These are phyloP conservation scores for Metarhizium anisopliae DNA, from an alignment of 2,329 filamentous ascomycete genomes.

Conservation along the genomic window DNA sequence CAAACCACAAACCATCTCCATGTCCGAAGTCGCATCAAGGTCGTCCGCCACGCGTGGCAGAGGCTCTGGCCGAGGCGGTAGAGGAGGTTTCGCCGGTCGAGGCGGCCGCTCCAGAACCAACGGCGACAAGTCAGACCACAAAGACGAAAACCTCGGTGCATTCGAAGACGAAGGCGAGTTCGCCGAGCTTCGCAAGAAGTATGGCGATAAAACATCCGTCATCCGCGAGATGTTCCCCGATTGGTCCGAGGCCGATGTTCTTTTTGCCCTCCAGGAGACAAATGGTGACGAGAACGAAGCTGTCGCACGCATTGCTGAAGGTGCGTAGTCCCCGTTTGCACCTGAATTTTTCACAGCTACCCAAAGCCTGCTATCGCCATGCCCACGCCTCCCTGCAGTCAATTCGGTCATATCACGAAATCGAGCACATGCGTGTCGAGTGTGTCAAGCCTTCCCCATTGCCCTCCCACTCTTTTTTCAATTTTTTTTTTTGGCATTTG, in stretches of 20 bases:
- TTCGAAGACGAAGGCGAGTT: conserved; percentile 82
- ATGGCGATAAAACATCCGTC: conserved; percentile 66
- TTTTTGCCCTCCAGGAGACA: conserved; percentile 86
- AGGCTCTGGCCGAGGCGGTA: conserved; percentile 79
- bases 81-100: conserved; percentile 65
- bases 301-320: conserved; percentile 72
- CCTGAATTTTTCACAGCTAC: conserved; percentile 8
- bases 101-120: conserved; percentile 63
- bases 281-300: conserved; percentile 68
- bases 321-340: conserved; percentile 34
- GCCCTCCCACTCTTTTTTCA: background rate
- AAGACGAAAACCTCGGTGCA: conserved; percentile 48
- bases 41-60: conserved; percentile 77
- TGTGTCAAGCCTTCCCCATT: background rate
- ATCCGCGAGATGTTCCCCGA: conserved; percentile 91
- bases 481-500: background rate
- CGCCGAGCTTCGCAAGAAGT: conserved; percentile 84
- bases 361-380: background rate
- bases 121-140: conserved; percentile 53
- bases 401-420: background rate
- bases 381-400: background rate
- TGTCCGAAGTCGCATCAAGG: conserved; percentile 93
- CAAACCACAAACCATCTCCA: conserved; percentile 39
- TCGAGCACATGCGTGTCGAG: background rate
- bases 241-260: conserved; percentile 91